Conservation (phyloP, 2,329 filamentous ascomycete genomes). For the Pseudogymnoascus sp. region DNA sequence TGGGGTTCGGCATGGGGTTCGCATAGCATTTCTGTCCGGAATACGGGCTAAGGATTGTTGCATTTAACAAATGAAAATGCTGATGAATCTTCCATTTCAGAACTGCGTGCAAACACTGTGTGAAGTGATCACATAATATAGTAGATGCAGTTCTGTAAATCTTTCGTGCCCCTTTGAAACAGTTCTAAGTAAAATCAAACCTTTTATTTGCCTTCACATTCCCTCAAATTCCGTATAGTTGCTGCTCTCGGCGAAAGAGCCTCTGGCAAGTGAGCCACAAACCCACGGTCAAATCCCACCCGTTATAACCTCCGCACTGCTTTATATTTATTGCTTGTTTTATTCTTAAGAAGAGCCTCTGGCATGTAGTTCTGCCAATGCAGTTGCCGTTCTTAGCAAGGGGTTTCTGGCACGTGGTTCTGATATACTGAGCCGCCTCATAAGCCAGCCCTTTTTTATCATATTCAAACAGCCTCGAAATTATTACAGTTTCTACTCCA, state of each 20-base stretch:
- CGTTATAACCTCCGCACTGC: background rate
- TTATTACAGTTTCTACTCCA: background rate
- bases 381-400: background rate
- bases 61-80: conserved; percentile 11
- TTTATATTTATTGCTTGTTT: background rate
- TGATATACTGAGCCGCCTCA: background rate
- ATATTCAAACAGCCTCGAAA: background rate
- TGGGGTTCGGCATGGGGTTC: conserved; percentile 27
- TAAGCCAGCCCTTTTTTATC: background rate
- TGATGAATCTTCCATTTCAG: conserved; percentile 4
- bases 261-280: background rate
- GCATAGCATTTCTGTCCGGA: conserved; percentile 23
- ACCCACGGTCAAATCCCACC: background rate
- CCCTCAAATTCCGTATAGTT: background rate
- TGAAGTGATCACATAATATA: conserved; percentile 5
- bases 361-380: background rate
- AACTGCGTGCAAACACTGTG: conserved; percentile 3
- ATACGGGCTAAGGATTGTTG: conserved; percentile 10
- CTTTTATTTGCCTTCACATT: background rate
- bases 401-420: background rate
- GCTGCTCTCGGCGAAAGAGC: background rate
- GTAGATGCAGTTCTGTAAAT: conserved; percentile 2
- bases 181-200: background rate
- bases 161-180: background rate
- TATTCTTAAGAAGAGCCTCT: background rate